A percentile compares a stretch with the other conserved stretches of the same genome.
These are phyloP conservation scores for Alternaria dauci DNA, from an alignment of 2,329 filamentous ascomycete species.

Conservation along the genomic window DNA sequence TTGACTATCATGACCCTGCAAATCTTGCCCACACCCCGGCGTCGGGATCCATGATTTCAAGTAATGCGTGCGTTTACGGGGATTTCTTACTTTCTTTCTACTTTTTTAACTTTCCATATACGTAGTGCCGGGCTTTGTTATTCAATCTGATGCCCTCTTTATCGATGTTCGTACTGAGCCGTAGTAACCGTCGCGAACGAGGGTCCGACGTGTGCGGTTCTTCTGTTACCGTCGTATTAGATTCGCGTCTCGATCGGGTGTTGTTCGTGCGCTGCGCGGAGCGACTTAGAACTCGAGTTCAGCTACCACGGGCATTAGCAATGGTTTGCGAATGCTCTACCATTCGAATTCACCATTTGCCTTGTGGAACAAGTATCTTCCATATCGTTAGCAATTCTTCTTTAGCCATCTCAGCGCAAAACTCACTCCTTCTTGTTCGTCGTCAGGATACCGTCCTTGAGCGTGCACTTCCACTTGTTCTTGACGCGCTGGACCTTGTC, in stretches of 20 bases:
- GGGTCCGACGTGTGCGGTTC: neutral
- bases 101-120: neutral
- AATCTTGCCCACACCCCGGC: neutral
- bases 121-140: neutral
- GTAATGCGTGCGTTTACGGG: neutral
- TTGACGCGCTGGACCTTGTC: constrained; percentile 99
- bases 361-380: constrained; percentile 93
- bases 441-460: constrained; percentile 95
- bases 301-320: constrained; percentile 31
- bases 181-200: neutral
- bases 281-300: constrained; percentile 33
- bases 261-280: constrained; percentile 18
- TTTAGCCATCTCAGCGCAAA: neutral
- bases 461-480: constrained; percentile 96
- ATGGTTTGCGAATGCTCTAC: constrained; percentile 61
- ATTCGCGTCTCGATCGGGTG: constrained; percentile 13
- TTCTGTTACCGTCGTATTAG: constrained; percentile 5
- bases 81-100: neutral
- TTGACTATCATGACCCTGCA: neutral
- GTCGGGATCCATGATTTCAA: neutral
- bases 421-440: constrained; percentile 88
- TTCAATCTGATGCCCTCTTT: constrained; percentile 10
- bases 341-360: constrained; percentile 97
- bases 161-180: neutral
- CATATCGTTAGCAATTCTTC: constrained; percentile 15